Evolutionary conservation across 352 stramenopile genomes (phyloP).

Genomic region (Aphanomyces euteiches): DNA sequence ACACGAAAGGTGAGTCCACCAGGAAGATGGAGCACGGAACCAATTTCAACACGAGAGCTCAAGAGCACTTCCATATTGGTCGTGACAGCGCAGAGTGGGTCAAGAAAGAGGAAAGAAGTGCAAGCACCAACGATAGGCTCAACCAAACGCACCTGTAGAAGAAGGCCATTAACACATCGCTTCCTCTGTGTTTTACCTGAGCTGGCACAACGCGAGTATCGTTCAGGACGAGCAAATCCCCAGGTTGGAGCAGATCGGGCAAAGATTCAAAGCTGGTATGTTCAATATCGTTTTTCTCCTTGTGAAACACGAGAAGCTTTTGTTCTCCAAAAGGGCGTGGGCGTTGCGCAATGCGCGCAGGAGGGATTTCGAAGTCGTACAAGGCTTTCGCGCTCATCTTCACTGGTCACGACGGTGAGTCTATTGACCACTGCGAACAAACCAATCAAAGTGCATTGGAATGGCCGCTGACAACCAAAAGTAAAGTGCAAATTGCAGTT

Average conservation of each 20-base stretch:
- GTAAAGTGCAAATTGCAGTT: no score
- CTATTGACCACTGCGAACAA: not conserved
- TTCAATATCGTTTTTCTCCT: slow-evolving; percentile 7
- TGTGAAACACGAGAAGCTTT: slow-evolving; percentile 29
- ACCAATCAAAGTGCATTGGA: not conserved
- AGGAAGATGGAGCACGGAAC: slow-evolving; percentile 9
- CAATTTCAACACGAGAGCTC: slow-evolving; percentile 7
- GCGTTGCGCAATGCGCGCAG: slow-evolving; percentile 24
- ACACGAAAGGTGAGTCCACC: slow-evolving; percentile 16
- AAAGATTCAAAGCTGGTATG: slow-evolving; percentile 28
- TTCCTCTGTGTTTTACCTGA: not conserved
- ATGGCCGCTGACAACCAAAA: no score
- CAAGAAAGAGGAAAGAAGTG: slow-evolving; percentile 25
- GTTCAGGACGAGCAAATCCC: slow-evolving; percentile 28
- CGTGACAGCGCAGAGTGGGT: slow-evolving; percentile 12
- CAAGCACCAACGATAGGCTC: not conserved
- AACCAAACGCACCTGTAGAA: not conserved
- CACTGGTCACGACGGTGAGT: not conserved
- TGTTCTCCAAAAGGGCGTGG: slow-evolving; percentile 24
- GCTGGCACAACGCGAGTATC: slow-evolving; percentile 27
- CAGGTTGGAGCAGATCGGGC: slow-evolving; percentile 3
- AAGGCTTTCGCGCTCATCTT: slow-evolving; percentile 12
- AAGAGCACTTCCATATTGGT: slow-evolving; percentile 23
- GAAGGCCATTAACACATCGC: no score
- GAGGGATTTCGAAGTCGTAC: slow-evolving; percentile 27